Conservation (phyloP, 257 asterid species). For the Salvia hispanica region DNA sequence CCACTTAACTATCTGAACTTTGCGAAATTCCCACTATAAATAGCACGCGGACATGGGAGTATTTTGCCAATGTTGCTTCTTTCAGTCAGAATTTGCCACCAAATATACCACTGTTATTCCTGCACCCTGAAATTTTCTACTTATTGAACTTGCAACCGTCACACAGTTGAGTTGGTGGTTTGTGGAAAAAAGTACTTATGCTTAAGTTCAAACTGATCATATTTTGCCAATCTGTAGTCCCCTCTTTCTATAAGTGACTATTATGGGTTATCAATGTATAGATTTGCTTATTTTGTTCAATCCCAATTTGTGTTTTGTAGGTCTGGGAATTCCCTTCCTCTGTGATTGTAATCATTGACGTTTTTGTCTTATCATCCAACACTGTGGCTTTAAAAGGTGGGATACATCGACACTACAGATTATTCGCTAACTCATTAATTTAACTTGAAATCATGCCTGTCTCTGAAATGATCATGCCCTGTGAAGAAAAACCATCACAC, state of each 20-base stretch:
- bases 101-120: too few species aligned
- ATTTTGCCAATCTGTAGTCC: background rate
- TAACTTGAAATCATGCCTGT: constrained; percentile 10
- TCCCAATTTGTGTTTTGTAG: constrained; percentile 41
- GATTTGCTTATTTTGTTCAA: constrained; percentile 7
- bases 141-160: background rate
- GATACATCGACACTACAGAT: constrained; percentile 1
- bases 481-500: background rate
- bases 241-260: background rate
- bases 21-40: too few species aligned
- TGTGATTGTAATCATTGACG: constrained; percentile 62
- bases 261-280: background rate
- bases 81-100: too few species aligned
- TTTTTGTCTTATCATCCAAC: constrained; percentile 80
- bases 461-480: background rate
- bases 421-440: constrained; percentile 4
- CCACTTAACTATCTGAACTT: background rate
- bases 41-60: too few species aligned
- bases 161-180: background rate
- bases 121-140: background rate
- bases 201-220: background rate
- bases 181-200: background rate
- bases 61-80: too few species aligned
- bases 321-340: constrained; percentile 89
- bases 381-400: constrained; percentile 76